Base-by-base conservation (phyloP, 495 filamentous ascomycete species). In the Lindgomyces ingoldianus region DNA sequence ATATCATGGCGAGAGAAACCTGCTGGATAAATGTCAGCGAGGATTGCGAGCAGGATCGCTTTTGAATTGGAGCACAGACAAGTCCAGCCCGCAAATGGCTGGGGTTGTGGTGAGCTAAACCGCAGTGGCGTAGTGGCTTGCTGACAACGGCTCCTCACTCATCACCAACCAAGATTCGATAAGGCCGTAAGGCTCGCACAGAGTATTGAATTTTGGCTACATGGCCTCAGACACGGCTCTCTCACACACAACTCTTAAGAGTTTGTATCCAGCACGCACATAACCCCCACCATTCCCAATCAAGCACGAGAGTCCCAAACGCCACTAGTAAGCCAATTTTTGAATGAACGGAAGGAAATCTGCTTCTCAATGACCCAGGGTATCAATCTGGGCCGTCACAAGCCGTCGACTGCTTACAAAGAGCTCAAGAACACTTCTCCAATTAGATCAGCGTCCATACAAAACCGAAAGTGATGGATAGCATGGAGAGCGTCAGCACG, bases 371-470 rank as follows among this genome's bases (percentile, higher is more conserved):
- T 39, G 33, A 14, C 33, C 14, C 33, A 39, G 33, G 33, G 33
- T 39, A 39, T 39, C 33, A 39, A 6, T 39, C 14, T 39, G 33
- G 6, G 6, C 33, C 6, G 6, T 39, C 33, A 39, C 6, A 39
- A n/a, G n/a, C n/a, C n/a, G n/a, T n/a, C n/a, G n/a, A n/a, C n/a
- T n/a, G n/a, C n/a, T n/a, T n/a, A n/a, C n/a, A n/a, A n/a, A n/a
- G n/a, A n/a, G n/a, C n/a, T n/a, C n/a, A n/a, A n/a, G n/a, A n/a
- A n/a, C n/a, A n/a, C n/a, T n/a, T n/a, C n/a, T 39, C 14, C 33
- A 39, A 39, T 14, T 39, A 66, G n/a, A 48, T 18, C 48, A 66
- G 27, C 9, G 55, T 55, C 63, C 63, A 66, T 1, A 27, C 63
- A 60, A 66, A 60, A 9, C 63, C 63, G 10, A 66, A 36, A 8